phyloP scores from a whole-genome alignment of 139 green algal species.

The Chlamydomonas applanata region DNA sequence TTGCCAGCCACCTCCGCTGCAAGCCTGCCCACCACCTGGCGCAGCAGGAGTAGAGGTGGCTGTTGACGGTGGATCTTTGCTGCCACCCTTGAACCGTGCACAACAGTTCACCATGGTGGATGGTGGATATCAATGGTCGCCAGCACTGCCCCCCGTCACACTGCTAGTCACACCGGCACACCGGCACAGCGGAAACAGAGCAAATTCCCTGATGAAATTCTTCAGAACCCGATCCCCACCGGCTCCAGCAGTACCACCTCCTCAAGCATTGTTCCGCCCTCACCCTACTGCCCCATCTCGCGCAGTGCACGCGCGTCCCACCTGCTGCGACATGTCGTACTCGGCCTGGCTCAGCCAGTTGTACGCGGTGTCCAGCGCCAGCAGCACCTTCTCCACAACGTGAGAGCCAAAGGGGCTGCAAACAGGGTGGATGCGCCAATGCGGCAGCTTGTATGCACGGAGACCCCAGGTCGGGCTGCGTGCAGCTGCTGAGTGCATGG shows the following conservation, averaged over 20 bases:
- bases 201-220: not conserved
- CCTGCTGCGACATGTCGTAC: conserved; percentile 1
- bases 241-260: too few relatives aligned
- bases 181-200: too few relatives aligned
- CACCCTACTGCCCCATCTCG: too few relatives aligned
- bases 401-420: conserved; percentile 76
- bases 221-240: not conserved
- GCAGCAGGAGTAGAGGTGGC: not conserved
- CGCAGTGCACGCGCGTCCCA: not conserved
- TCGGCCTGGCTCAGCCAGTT: conserved; percentile 18
- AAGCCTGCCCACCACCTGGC: not conserved
- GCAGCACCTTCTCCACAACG: conserved; percentile 63
- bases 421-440: not conserved
- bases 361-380: conserved; percentile 26
- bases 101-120: not conserved
- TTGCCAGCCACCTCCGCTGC: not conserved
- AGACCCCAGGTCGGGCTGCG: too few relatives aligned
- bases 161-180: too few relatives aligned
- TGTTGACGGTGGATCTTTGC: too few relatives aligned
- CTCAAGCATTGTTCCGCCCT: too few relatives aligned
- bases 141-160: too few relatives aligned
- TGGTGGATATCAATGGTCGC: too few relatives aligned
- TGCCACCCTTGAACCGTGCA: too few relatives aligned
- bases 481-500: too few relatives aligned
- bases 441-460: too few relatives aligned